Base-by-base conservation (phyloP, 2,329 filamentous ascomycete genomes). In the Penicillium sp. region DNA sequence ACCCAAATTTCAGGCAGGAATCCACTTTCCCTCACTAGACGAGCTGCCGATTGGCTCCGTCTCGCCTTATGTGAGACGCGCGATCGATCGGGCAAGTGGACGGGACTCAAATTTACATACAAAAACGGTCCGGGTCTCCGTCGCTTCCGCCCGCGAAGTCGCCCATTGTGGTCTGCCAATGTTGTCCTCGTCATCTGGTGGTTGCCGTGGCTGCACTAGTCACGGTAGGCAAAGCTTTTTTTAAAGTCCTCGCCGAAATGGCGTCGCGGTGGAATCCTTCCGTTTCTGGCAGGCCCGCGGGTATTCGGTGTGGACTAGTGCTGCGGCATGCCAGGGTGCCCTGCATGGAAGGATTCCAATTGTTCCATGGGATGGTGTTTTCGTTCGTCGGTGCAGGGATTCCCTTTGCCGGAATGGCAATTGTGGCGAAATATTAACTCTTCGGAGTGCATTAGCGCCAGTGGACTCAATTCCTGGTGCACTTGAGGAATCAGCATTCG, bases 41-140 rank as follows among this genome's bases (percentile, higher is more conserved):
- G 6, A 35, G 22, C 6, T 10, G 13, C 5, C 40, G 42, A 59
- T 59, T 54, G 57, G 57, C 30, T 42, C 7, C 28, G 4, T 26
- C 14, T 4, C 22, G 26, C 38, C 25, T 19, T 28, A 49, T 28
- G 30, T 49, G 57, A 59, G 57, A 59, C 57, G 55, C 11, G n/a
- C 30, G 42, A 59, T 59, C 57, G 57, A 43, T 52, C 51, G 40
- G 35, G 25, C 38, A 25, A 11, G 28, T 52, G 38, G 56, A 51
- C 28, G 33, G 16, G 56, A 49, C 57, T 59, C 25, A 30, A 52
- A 42, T 42, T 54, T 52, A 33, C 40, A 33, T 19, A 48, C 33
- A 26, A 25, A 46, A 22, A 26, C 30, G 2, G 42, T 16, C 30
- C 6, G 7, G 7, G 28, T 7, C 28, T 42, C 51, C 57, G 57